Evolutionary conservation across 2,329 filamentous ascomycete species (phyloP).

Genomic region (Emmonsiellopsis sp.): DNA sequence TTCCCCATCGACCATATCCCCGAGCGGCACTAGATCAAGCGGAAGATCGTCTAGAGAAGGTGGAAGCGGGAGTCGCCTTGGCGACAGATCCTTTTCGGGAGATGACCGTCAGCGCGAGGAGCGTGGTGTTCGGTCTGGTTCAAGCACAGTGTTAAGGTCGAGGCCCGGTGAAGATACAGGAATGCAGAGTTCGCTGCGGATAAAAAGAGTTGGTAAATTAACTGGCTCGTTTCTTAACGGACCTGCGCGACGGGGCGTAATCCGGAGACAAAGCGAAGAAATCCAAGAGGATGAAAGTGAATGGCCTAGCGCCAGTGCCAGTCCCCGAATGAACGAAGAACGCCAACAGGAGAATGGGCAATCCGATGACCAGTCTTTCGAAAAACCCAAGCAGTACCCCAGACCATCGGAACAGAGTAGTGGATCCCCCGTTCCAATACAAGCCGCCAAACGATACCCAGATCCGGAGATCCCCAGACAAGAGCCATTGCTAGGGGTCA

Average conservation of each 20-base stretch:
- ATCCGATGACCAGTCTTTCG: constrained; percentile 5
- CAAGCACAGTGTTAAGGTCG: constrained; percentile 28
- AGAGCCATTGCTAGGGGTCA: constrained; percentile 18
- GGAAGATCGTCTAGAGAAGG: constrained; percentile 21
- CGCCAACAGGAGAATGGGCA: background rate
- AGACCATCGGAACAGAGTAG: constrained; percentile 14
- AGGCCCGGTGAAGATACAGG: constrained; percentile 54
- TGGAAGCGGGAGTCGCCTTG: constrained; percentile 18
- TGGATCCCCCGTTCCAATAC: constrained; percentile 13
- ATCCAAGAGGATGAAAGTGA: constrained; percentile 35
- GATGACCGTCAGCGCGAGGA: constrained; percentile 27
- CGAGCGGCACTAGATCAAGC: constrained; percentile 23
- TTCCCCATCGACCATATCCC: constrained; percentile 31
- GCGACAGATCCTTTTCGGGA: constrained; percentile 20
- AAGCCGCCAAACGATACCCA: background rate
- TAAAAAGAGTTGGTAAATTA: constrained; percentile 67
- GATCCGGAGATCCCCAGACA: background rate
- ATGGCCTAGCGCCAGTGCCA: constrained; percentile 21
- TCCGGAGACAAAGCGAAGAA: constrained; percentile 53
- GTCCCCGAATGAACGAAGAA: constrained; percentile 17
- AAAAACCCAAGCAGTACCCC: constrained; percentile 5
- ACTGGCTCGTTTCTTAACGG: constrained; percentile 71
- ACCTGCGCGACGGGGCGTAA: constrained; percentile 64
- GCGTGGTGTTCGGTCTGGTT: constrained; percentile 20
- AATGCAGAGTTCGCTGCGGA: constrained; percentile 62